Evolutionary conservation across 495 filamentous ascomycete species (phyloP).

Genomic region (Penicillium canariense): DNA sequence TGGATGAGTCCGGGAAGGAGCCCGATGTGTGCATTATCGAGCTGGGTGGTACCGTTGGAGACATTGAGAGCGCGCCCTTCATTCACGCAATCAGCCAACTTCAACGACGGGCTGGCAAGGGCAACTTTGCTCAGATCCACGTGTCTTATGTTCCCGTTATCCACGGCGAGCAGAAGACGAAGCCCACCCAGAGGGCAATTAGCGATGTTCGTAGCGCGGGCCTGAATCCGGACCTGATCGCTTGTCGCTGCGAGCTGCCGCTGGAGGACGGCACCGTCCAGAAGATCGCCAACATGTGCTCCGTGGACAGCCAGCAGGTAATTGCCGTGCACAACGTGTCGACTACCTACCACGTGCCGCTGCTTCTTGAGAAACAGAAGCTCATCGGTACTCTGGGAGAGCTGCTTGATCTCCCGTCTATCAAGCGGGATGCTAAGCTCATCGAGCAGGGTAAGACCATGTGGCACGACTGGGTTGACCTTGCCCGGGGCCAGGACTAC

Average conservation of each 20-base stretch:
- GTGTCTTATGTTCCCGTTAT: slow-evolving; percentile 35
- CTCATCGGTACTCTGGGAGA: slow-evolving; percentile 59
- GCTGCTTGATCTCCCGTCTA: slow-evolving; percentile 21
- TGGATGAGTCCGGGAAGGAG: slow-evolving; percentile 76
- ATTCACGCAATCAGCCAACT: slow-evolving; percentile 83
- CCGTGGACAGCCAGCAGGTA: slow-evolving; percentile 61
- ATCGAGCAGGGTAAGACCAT: slow-evolving; percentile 58
- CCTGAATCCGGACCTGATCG: slow-evolving; percentile 86
- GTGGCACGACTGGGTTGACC: slow-evolving; percentile 71
- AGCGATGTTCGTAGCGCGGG: slow-evolving; percentile 76
- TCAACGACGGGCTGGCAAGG: slow-evolving; percentile 64
- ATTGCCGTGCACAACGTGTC: slow-evolving; percentile 81
- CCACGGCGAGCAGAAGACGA: slow-evolving; percentile 81
- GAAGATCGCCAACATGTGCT: slow-evolving; percentile 79
- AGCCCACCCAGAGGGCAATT: slow-evolving; percentile 91
- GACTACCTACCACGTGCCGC: slow-evolving; percentile 87
- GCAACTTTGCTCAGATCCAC: slow-evolving; percentile 79
- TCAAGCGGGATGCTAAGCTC: slow-evolving; percentile 28
- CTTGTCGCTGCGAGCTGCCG: slow-evolving; percentile 79
- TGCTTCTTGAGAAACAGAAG: slow-evolving; percentile 79
- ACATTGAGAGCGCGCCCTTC: slow-evolving; percentile 90
- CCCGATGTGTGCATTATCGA: slow-evolving; percentile 94
- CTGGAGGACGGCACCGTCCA: slow-evolving; percentile 72
- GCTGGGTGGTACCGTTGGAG: slow-evolving; percentile 72
- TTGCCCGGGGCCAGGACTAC: slow-evolving; percentile 59